Conservation (phyloP, 2,329 filamentous ascomycete genomes). For the Hymenoscyphus occultus region DNA sequence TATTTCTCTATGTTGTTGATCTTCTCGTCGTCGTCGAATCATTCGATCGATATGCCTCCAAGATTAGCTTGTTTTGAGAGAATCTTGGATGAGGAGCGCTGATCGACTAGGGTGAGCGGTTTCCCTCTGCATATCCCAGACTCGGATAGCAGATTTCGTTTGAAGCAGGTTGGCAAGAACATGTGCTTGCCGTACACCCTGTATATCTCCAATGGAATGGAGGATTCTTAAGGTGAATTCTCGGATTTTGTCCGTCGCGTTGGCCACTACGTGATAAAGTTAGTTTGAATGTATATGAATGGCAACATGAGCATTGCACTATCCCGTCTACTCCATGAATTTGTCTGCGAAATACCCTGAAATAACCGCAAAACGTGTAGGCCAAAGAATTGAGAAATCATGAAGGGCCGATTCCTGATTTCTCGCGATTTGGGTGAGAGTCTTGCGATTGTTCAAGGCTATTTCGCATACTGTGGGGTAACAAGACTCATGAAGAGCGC, state of each 20-base stretch:
- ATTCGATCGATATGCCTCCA: background rate
- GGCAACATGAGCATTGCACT: background rate
- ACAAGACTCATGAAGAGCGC: no score
- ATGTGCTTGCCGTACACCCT: slow-evolving; percentile 30
- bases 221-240: slow-evolving; percentile 27
- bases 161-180: slow-evolving; percentile 24
- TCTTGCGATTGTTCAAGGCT: background rate
- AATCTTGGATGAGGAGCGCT: background rate
- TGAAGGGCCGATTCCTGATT: background rate
- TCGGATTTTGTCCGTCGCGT: slow-evolving; percentile 12
- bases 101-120: background rate
- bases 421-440: background rate
- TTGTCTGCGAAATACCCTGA: background rate
- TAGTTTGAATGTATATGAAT: background rate
- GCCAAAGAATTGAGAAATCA: background rate
- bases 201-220: slow-evolving; percentile 21
- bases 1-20: background rate
- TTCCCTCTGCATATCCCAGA: slow-evolving; percentile 6
- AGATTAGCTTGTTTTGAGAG: background rate
- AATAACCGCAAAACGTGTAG: background rate
- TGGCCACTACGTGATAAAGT: background rate
- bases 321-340: background rate
- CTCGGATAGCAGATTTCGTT: slow-evolving; percentile 5
- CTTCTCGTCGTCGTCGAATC: background rate
- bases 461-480: no score